Evolutionary conservation across 495 filamentous ascomycete species (phyloP).

Genomic region (Penicillium roqueforti): DNA sequence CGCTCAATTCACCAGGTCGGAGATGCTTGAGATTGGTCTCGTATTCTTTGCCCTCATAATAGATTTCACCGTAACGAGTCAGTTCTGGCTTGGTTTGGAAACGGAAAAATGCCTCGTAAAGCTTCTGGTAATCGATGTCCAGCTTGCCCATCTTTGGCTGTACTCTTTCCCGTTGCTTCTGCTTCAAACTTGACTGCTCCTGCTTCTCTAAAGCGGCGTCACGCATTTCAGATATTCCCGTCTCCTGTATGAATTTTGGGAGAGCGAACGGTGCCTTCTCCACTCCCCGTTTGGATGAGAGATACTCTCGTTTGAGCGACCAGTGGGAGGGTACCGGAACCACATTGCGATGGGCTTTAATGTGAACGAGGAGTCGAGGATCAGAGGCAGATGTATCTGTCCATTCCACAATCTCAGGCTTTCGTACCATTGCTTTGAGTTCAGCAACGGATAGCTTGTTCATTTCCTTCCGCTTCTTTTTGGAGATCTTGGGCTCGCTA

Average conservation of each 20-base stretch:
- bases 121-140: constrained; percentile 96
- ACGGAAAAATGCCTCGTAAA: constrained; percentile 96
- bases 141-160: constrained; percentile 95
- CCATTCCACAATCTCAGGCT: constrained; percentile 96
- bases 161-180: constrained; percentile 92
- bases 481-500: constrained; percentile 67
- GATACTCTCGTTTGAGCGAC: constrained; percentile 92
- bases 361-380: constrained; percentile 82
- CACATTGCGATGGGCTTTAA: constrained; percentile 93
- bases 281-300: constrained; percentile 91
- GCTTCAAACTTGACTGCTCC: constrained; percentile 81
- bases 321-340: constrained; percentile 93
- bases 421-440: constrained; percentile 84
- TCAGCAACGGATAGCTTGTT: constrained; percentile 93
- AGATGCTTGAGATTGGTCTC: constrained; percentile 91
- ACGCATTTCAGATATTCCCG: constrained; percentile 95
- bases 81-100: constrained; percentile 94
- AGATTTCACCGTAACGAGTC: constrained; percentile 93
- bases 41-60: constrained; percentile 98
- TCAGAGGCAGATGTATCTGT: constrained; percentile 92
- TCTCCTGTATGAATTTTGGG: constrained; percentile 96
- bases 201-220: constrained; percentile 96
- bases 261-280: constrained; percentile 91
- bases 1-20: constrained; percentile 83
- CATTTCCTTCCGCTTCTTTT: constrained; percentile 86